Evolutionary conservation across 805 yeast species (phyloP).

Genomic region (Candida silvicultrix): DNA sequence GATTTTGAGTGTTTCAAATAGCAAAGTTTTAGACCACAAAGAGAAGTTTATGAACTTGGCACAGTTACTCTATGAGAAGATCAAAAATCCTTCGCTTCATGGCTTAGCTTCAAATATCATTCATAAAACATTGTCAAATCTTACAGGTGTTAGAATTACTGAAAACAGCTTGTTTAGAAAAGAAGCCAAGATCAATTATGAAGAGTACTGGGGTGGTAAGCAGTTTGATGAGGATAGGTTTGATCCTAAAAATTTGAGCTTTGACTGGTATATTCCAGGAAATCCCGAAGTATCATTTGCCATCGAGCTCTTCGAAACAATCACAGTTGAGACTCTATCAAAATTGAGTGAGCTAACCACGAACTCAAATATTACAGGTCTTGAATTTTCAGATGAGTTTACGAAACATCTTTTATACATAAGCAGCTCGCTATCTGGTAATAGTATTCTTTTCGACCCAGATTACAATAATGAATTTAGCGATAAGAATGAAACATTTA

Average conservation of each 20-base stretch:
- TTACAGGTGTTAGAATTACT: constrained; percentile 52
- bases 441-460: constrained; percentile 69
- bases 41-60: constrained; percentile 37
- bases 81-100: constrained; percentile 48
- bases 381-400: constrained; percentile 44
- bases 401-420: constrained; percentile 49
- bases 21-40: constrained; percentile 34
- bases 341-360: constrained; percentile 33
- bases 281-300: constrained; percentile 53
- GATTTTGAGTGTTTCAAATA: constrained; percentile 62
- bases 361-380: constrained; percentile 14
- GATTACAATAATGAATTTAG: constrained; percentile 35
- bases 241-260: constrained; percentile 38
- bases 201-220: constrained; percentile 69
- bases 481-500: constrained; percentile 3
- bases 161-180: constrained; percentile 52
- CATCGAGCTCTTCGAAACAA: constrained; percentile 44
- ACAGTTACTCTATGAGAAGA: constrained; percentile 20
- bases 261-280: constrained; percentile 74
- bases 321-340: constrained; percentile 37
- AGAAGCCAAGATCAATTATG: constrained; percentile 27
- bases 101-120: constrained; percentile 55
- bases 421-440: constrained; percentile 60
- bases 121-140: constrained; percentile 58
- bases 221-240: constrained; percentile 53